Percentiles rank a stretch among this genome's conserved stretches.
Conservation (phyloP, 805 yeast genomes). For the Nakazawaea ernobii region DNA sequence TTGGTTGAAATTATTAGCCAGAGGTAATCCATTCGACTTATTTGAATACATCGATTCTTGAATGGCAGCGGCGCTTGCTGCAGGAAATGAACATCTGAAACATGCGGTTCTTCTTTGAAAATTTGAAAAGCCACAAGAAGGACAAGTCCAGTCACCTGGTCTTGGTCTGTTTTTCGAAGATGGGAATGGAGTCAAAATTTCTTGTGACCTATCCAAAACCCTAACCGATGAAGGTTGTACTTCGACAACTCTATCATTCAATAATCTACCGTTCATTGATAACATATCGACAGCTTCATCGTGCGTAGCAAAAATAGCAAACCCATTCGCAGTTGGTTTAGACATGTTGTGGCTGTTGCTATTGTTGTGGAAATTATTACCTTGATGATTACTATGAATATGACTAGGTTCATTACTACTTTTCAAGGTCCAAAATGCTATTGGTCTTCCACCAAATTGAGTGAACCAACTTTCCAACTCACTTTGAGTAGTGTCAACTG, state of each 20-base stretch:
- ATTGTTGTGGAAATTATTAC: slow-evolving; percentile 11
- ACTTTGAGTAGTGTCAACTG: slow-evolving; percentile 82
- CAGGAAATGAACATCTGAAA: slow-evolving; percentile 88
- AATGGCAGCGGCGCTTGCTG: slow-evolving; percentile 62
- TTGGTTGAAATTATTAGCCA: slow-evolving; percentile 12
- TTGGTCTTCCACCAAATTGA: slow-evolving; percentile 78
- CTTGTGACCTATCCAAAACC: slow-evolving; percentile 78
- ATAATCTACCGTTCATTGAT: slow-evolving; percentile 68
- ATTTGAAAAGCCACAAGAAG: slow-evolving; percentile 91
- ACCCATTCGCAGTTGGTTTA: slow-evolving; percentile 60
- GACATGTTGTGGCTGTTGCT: slow-evolving; percentile 25
- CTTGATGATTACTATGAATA: slow-evolving; percentile 5
- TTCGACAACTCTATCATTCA: slow-evolving; percentile 72
- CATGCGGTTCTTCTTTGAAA: slow-evolving; percentile 93
- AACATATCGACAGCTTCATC: slow-evolving; percentile 81
- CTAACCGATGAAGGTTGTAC: slow-evolving; percentile 80
- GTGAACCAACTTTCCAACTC: slow-evolving; percentile 91
- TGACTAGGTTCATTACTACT: slow-evolving; percentile 13
- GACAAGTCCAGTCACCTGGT: slow-evolving; percentile 99
- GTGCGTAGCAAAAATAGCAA: slow-evolving; percentile 78
- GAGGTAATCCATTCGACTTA: slow-evolving; percentile 10
- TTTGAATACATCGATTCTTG: slow-evolving; percentile 51
- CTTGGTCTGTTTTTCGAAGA: slow-evolving; percentile 80
- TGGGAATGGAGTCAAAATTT: slow-evolving; percentile 79
- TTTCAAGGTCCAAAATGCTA: slow-evolving; percentile 84